phyloP scores from a whole-genome alignment of 768 basidiomycete genomes.

The Pluteus cervinus region DNA sequence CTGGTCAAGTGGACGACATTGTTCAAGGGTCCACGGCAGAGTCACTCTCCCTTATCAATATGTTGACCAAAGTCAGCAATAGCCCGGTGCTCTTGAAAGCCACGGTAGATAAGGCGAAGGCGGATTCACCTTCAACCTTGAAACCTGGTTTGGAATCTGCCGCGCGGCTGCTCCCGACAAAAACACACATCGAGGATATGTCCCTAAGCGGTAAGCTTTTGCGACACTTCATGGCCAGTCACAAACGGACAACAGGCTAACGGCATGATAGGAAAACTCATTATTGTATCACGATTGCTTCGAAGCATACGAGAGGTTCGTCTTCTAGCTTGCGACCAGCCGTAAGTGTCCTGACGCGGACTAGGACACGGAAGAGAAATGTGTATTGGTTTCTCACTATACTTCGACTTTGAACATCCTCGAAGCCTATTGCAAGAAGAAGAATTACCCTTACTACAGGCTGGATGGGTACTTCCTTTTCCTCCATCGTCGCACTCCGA shows the following conservation, averaged over 20 bases:
- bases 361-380: constrained; percentile 88
- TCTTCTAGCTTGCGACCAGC: constrained; percentile 1
- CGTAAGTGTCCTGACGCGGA: not conserved
- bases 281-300: constrained; percentile 61
- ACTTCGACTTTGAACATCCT: constrained; percentile 91
- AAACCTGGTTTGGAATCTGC: constrained; percentile 54
- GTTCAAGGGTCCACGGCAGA: constrained; percentile 69
- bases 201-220: constrained; percentile 66
- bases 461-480: constrained; percentile 68
- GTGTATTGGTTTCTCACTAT: constrained; percentile 94
- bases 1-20: constrained; percentile 62
- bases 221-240: not conserved
- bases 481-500: not conserved
- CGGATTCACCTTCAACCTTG: constrained; percentile 28
- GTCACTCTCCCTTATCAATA: constrained; percentile 72
- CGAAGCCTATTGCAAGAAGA: constrained; percentile 77
- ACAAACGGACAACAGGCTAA: not conserved
- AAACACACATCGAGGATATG: constrained; percentile 61
- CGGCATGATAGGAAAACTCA: constrained; percentile 58
- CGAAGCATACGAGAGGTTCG: constrained; percentile 50
- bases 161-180: constrained; percentile 51
- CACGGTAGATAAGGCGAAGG: constrained; percentile 53
- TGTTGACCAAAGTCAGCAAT: constrained; percentile 87
- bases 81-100: constrained; percentile 84
- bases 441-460: constrained; percentile 71